A percentile compares a stretch with the other conserved stretches of the same genome.
phyloP scores from a whole-genome alignment of 495 filamentous ascomycete genomes.

The Terfezia claveryi region DNA sequence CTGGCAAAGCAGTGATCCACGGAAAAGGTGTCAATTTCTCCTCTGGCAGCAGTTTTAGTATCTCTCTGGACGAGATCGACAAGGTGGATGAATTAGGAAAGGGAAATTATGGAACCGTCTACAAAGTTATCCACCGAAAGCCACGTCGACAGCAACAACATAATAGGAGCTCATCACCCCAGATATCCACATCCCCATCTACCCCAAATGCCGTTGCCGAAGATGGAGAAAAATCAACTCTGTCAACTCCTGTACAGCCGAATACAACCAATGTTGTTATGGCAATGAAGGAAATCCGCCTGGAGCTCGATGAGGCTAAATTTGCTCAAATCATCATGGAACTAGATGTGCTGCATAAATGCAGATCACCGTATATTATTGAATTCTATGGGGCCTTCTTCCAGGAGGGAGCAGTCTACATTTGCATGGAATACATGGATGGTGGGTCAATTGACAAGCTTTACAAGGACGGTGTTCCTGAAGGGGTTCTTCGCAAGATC shows the following conservation, averaged over 20 bases:
- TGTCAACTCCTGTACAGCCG: constrained; percentile 23
- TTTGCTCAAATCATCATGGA: constrained; percentile 98
- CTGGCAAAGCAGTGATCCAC: constrained; percentile 75
- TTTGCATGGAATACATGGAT: constrained; percentile 99
- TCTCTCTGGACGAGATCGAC: constrained; percentile 90
- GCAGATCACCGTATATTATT: constrained; percentile 84
- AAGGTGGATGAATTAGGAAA: constrained; percentile 89
- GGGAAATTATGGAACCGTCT: constrained; percentile 95
- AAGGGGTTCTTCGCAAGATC: constrained; percentile 73
- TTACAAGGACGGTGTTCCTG: constrained; percentile 82
- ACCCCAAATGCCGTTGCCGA: constrained; percentile 5
- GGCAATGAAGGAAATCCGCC: constrained; percentile 98
- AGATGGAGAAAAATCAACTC: constrained; percentile 4
- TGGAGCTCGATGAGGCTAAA: constrained; percentile 90
- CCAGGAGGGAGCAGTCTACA: constrained; percentile 96
- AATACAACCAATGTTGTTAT: constrained; percentile 39
- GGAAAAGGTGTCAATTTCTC: constrained; percentile 80
- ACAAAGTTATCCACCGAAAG: constrained; percentile 59
- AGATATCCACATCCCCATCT: neutral
- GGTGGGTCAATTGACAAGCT: constrained; percentile 96
- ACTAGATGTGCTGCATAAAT: constrained; percentile 86
- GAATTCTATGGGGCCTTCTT: constrained; percentile 99
- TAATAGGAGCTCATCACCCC: neutral
- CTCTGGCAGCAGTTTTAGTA: constrained; percentile 69
- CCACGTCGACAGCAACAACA: neutral